Conservation (phyloP, 1,284 basidiomycete genomes). For the Leccinum glutinopallens region DNA sequence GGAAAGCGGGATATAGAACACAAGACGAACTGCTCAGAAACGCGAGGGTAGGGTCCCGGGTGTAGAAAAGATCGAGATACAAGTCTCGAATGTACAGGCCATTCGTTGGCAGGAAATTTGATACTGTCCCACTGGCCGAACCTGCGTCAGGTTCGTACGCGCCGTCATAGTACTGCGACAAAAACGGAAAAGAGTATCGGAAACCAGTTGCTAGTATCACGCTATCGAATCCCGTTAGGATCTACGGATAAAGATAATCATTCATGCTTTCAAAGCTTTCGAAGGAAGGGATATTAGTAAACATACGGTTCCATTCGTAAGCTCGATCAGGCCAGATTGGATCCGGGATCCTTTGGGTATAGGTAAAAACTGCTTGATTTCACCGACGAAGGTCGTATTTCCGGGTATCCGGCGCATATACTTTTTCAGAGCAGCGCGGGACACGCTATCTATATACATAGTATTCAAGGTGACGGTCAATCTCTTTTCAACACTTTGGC, state of each 20-base stretch:
- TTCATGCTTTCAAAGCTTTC: not conserved
- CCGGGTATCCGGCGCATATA: constrained; percentile 9
- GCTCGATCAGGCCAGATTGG: constrained; percentile 16
- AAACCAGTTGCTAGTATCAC: constrained; percentile 18
- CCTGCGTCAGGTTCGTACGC: constrained; percentile 8
- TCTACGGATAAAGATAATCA: not conserved
- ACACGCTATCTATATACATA: constrained; percentile 3
- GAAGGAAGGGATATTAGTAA: not conserved
- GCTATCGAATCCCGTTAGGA: constrained; percentile 19
- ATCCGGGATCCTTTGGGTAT: constrained; percentile 13
- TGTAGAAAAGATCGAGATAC: constrained; percentile 23
- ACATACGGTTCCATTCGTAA: constrained; percentile 21
- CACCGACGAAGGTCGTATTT: constrained; percentile 22
- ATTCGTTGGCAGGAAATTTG: constrained; percentile 14
- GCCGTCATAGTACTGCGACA: constrained; percentile 21
- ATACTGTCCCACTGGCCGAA: constrained; percentile 4
- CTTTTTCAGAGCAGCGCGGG: not conserved
- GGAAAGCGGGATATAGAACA: not conserved
- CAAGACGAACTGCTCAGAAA: constrained; percentile 18
- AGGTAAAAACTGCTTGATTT: constrained; percentile 19
- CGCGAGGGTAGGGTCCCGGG: constrained; percentile 22
- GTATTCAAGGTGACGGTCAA: not conserved
- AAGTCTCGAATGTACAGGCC: constrained; percentile 23
- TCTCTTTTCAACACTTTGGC: not conserved
- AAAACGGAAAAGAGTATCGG: constrained; percentile 20